These are phyloP conservation scores for Eucalyptus sp. DNA, from an alignment of 345 rosid genomes.

Conservation along the genomic window DNA sequence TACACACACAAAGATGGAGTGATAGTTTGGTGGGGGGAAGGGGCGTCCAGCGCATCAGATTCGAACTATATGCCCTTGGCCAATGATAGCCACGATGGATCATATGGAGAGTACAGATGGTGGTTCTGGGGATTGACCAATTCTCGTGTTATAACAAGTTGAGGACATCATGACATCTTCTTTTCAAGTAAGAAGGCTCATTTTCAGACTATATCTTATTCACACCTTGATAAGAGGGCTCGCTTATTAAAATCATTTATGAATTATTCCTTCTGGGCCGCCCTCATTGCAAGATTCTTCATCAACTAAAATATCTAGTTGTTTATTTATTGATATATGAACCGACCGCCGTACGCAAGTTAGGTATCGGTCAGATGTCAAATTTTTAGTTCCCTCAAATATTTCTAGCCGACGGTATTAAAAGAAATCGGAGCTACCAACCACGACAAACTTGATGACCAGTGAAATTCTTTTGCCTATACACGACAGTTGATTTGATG, in stretches of 20 bases:
- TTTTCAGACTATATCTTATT: background rate
- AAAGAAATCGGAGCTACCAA: background rate
- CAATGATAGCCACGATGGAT: background rate
- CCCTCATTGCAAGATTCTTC: background rate
- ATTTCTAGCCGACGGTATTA: background rate
- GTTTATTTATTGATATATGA: background rate
- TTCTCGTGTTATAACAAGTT: background rate
- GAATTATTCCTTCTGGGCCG: background rate
- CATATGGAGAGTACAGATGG: background rate
- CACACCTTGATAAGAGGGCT: background rate
- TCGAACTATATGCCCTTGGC: background rate
- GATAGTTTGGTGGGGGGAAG: background rate
- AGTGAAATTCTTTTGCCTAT: background rate
- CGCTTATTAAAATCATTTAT: background rate
- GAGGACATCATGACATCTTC: background rate
- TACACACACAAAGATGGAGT: background rate
- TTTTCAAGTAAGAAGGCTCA: background rate
- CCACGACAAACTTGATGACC: background rate
- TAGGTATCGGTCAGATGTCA: background rate
- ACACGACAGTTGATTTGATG: background rate
- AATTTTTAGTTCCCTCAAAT: background rate
- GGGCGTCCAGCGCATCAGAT: background rate
- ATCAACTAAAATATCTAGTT: background rate
- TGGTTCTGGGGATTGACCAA: background rate
- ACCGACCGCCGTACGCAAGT: background rate